These are phyloP conservation scores for Xylaria polymorpha DNA, from an alignment of 2,329 filamentous ascomycete genomes.

Conservation along the genomic window DNA sequence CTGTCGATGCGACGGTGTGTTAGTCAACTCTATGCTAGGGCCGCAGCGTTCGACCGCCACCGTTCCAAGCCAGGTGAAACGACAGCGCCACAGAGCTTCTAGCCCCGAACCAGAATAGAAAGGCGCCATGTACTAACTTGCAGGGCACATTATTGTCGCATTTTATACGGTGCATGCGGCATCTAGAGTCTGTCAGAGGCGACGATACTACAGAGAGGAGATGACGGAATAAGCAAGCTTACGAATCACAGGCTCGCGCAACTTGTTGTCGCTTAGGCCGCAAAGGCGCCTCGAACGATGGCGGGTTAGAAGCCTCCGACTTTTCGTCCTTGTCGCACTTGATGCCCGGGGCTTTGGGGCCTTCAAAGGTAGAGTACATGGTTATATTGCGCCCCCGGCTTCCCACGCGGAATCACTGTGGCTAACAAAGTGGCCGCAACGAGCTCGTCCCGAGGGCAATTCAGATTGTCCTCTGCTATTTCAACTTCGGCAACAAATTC, in stretches of 20 bases:
- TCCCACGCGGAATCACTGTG: neutral
- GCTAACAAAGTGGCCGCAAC: conserved; percentile 2
- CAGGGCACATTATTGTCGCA: conserved; percentile 56
- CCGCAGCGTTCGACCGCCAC: neutral
- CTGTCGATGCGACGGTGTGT: conserved; percentile 26
- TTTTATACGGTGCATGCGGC: conserved; percentile 56
- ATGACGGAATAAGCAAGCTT: conserved; percentile 39
- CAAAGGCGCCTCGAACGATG: conserved; percentile 39
- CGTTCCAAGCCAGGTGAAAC: conserved; percentile 4
- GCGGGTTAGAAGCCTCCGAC: conserved; percentile 21
- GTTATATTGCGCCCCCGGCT: conserved; percentile 6
- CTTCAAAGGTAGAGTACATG: conserved; percentile 33
- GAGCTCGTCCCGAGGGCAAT: neutral
- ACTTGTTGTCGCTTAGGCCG: conserved; percentile 44
- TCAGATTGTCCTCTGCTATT: neutral
- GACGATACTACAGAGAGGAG: conserved; percentile 10
- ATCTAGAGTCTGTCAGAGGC: conserved; percentile 44
- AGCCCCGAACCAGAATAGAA: conserved; percentile 12
- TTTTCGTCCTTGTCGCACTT: conserved; percentile 31
- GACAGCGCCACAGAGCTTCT: conserved; percentile 4
- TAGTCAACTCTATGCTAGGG: conserved; percentile 18
- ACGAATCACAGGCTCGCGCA: conserved; percentile 51
- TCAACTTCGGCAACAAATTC: neutral
- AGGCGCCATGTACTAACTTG: conserved; percentile 38
- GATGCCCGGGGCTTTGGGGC: conserved; percentile 21